Evolutionary conservation across 1,284 basidiomycete genomes (phyloP).

Genomic region (Fomitopsis palustris): DNA sequence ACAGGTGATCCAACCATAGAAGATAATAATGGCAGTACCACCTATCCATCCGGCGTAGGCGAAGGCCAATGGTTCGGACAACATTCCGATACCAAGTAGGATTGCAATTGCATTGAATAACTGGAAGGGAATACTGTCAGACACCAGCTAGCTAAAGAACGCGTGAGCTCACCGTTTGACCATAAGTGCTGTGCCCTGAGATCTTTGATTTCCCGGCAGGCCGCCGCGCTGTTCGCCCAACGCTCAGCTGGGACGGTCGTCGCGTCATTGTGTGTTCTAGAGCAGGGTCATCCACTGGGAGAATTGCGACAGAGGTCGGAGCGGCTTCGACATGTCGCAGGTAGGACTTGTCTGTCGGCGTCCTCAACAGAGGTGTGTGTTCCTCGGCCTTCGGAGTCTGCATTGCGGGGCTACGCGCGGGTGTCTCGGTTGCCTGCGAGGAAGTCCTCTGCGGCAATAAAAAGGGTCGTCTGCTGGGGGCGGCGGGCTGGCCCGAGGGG

Average conservation of each 20-base stretch:
- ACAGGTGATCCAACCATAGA: constrained; percentile 80
- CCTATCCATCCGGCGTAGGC: constrained; percentile 84
- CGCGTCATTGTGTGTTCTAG: constrained; percentile 7
- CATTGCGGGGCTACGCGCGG: constrained; percentile 7
- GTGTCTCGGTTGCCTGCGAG: constrained; percentile 4
- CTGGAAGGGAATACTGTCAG: constrained; percentile 32
- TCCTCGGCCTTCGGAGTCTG: constrained; percentile 19
- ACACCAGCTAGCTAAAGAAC: background rate
- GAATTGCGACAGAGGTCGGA: background rate
- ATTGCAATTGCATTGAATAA: constrained; percentile 91
- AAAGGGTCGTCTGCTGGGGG: background rate
- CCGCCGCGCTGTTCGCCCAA: constrained; percentile 1
- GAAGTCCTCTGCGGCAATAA: constrained; percentile 3
- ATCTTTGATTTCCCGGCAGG: constrained; percentile 12
- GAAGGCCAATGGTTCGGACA: constrained; percentile 87
- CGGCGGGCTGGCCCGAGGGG: constrained; percentile 8
- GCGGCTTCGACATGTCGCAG: constrained; percentile 9
- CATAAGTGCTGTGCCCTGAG: constrained; percentile 70
- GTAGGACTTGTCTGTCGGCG: constrained; percentile 32
- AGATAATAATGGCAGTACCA: constrained; percentile 71
- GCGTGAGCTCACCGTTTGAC: constrained; percentile 67
- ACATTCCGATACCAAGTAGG: constrained; percentile 84
- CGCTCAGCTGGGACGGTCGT: constrained; percentile 16
- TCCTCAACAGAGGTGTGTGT: constrained; percentile 41
- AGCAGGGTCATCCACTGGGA: background rate